Base-by-base conservation (phyloP, 768 basidiomycete genomes). In the Rickenella mellea region DNA sequence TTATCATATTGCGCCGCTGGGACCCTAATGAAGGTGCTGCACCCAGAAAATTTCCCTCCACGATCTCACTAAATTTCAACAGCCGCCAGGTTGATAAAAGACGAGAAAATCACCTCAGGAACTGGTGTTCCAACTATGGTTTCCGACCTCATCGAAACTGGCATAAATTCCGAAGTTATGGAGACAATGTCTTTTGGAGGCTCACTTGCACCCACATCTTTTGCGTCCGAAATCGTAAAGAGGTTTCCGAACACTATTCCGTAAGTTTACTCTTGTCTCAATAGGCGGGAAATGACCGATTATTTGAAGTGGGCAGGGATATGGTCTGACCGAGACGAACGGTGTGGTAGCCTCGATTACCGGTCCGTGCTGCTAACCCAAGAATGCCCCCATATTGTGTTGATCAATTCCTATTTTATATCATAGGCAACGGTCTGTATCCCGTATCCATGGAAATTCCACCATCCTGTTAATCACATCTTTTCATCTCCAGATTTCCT, bases 121-220 rank as follows among this genome's bases (percentile, higher is more conserved):
- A 76, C 76, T 49, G 76, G 77, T 2, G 79, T 81, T 17, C 78
- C 80, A 2, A 69, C 74, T 15, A 78, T 79, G 69, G 75, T 77
- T 15, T 61, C 68, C 38, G 78, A 81, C 54, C 61, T 83, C n/a
- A 64, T 70, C 11, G 69, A 76, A 39, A 71, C 39, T 4, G 21
- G 7, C n/a, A 31, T 4, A 31, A 39, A 26, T n/a, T n/a, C 11
- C 7, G 35, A 44, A 1, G 29, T 24, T 12, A 39, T 60, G 5
- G 51, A 52, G 29, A 43, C 33, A 15, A 31, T 60, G n/a, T 39
- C 41, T 2, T 59, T 46, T 19, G 62, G 62, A 2, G 61, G 61
- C 6, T 53, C 55, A 4, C 49, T 56, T 2, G 47, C 56, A 1
- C 44, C 54, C 4, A 30, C 40, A 29, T 33, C 45, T 30, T 28